Evolutionary conservation across 257 asterid species (phyloP).

Genomic region (Coffea canephora): DNA sequence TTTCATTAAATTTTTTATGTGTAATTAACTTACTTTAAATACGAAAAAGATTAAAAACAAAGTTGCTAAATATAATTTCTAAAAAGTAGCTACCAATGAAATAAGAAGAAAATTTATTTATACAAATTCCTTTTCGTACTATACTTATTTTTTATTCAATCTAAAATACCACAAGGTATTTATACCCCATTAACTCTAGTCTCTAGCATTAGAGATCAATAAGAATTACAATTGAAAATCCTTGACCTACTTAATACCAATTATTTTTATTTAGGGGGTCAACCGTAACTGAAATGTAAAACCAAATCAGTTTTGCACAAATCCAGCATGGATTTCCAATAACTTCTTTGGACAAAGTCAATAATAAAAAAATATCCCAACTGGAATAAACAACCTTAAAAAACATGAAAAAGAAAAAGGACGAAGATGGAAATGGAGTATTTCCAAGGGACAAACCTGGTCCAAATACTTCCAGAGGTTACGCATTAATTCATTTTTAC

Average conservation of each 20-base stretch:
- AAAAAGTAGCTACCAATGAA: no score
- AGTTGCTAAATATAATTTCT: no score
- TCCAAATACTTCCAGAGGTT: not conserved
- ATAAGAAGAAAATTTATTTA: no score
- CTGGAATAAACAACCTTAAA: not conserved
- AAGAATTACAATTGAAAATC: not conserved
- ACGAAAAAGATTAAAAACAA: no score
- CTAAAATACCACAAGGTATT: no score
- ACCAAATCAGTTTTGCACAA: slow-evolving; percentile 1
- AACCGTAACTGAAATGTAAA: slow-evolving; percentile 14
- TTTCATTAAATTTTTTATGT: no score
- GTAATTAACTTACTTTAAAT: no score
- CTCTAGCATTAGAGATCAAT: not conserved
- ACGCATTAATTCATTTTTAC: no score
- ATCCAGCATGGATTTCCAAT: slow-evolving; percentile 13
- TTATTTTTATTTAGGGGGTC: not conserved
- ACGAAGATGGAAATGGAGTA: not conserved
- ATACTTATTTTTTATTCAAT: no score
- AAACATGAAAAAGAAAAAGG: not conserved
- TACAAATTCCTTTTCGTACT: no score
- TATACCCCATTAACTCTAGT: not conserved
- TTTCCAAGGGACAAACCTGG: not conserved
- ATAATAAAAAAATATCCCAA: not conserved
- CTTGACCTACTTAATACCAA: not conserved
- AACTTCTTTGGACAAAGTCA: slow-evolving; percentile 22